These are phyloP conservation scores for Fusarium virguliforme DNA, from an alignment of 2,329 filamentous ascomycete species.

Conservation along the genomic window DNA sequence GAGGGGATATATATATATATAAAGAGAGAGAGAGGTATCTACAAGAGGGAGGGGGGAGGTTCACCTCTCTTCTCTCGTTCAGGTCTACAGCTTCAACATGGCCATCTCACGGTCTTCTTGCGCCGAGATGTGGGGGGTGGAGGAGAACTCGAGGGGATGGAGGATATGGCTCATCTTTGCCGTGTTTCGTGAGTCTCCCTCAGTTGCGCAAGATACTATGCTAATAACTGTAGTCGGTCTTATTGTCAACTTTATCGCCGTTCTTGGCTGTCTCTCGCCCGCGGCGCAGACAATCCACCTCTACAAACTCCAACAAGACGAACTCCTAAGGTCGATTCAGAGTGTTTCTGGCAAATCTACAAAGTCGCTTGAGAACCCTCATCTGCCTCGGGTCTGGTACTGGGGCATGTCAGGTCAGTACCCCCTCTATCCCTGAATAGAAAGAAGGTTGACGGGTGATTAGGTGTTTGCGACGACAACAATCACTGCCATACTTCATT, in stretches of 20 bases:
- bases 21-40: neutral
- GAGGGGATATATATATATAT: neutral
- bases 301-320: constrained; percentile 25
- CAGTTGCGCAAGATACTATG: neutral
- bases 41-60: neutral
- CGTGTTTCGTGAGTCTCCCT: constrained; percentile 32
- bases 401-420: constrained; percentile 35
- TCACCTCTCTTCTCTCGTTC: neutral
- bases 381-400: constrained; percentile 28
- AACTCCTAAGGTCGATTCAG: constrained; percentile 25
- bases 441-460: neutral
- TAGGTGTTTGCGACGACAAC: constrained; percentile 34
- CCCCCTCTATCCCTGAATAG: too few species aligned
- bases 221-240: constrained; percentile 24
- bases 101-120: constrained; percentile 29
- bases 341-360: constrained; percentile 20
- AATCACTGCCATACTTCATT: constrained; percentile 31
- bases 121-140: constrained; percentile 37
- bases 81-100: constrained; percentile 10
- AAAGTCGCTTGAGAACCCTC: constrained; percentile 7
- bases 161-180: constrained; percentile 39
- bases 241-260: constrained; percentile 38
- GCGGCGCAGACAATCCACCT: constrained; percentile 31
- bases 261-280: constrained; percentile 36
- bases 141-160: constrained; percentile 38